Base-by-base conservation (phyloP, 176 grass and related monocot genomes). In the Puya raimondii region DNA sequence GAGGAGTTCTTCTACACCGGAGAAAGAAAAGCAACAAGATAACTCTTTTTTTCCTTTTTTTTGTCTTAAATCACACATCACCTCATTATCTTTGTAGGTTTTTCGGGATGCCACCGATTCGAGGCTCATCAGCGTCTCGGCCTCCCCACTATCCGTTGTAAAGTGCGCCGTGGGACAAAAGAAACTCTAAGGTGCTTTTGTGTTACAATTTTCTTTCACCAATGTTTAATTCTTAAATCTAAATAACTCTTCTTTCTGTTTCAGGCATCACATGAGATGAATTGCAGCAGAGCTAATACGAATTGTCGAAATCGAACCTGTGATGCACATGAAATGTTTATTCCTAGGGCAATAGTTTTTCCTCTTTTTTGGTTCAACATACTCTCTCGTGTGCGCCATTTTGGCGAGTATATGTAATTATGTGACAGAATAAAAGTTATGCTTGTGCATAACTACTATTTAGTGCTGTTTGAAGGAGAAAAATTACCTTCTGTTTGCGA, bases 41-140 rank as follows among this genome's bases (percentile, higher is more conserved):
- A 42, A 53, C 57, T 57, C 7, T 18, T n/a, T 3, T 21, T 57
- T 49, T 12, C 12, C n/a, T 12, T 42, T 12, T 15, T 18, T 16
- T 21, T 47, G 26, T 57, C 1, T 71, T 5, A 52, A 50, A 76
- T 13, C 64, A 53, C 54, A 72, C 49, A 58, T 2, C 49, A 2
- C 15, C 12, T 65, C n/a, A 9, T 83, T 23, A 29, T 56, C 70
- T 77, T 74, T 73, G 50, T 67, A 97, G 94, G 89, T 10, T 97
- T 97, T 83, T 97, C 89, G 26, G 94, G 94, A 81, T 93, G 94
- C 67, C 94, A 97, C 51, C 82, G 94, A 27, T 97, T 86, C 0
- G 89, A 97, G 72, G 94, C 94, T 71, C 94, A 93, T 77, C 94
- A 93, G 74, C 87, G 73, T 51, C 82, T 97, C 25, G 94, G 89